Evolutionary conservation across 108 stramenopile genomes (phyloP), one percentile per base, ranked within the genome.

Genomic region (Thalassiosira profunda): DNA sequence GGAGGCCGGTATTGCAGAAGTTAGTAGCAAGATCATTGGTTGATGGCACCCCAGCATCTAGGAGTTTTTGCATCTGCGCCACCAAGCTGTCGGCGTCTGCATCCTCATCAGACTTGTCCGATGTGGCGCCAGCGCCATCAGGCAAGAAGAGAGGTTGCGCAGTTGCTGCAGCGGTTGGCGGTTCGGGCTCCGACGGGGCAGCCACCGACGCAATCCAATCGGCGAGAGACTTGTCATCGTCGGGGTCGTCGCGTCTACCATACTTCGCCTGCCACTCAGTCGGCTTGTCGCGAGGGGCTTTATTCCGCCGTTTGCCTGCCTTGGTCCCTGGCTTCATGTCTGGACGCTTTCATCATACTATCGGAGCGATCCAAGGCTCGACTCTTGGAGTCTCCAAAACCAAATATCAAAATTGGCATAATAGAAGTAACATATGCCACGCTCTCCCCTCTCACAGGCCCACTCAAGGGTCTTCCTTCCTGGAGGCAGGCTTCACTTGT

Each of bases 251-350:
- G 10, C 18, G 20, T 31, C 36, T 34, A 23, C 56, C 56, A 15
- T 58, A 58, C 35, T 58, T 58, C 33, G 38, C 23, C 14, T 36
- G 56, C 56, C 56, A 58, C 56, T 36, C n/a, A n/a, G n/a, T n/a
- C n/a, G n/a, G n/a, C n/a, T n/a, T n/a, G n/a, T n/a, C n/a, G n/a
- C n/a, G n/a, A n/a, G n/a, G n/a, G n/a, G n/a, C n/a, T n/a, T n/a
- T n/a, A n/a, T n/a, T n/a, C n/a, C n/a, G n/a, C n/a, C n/a, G n/a
- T n/a, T n/a, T n/a, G n/a, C n/a, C n/a, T n/a, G n/a, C n/a, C n/a
- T n/a, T n/a, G n/a, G n/a, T n/a, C n/a, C n/a, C n/a, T n/a, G n/a
- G n/a, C n/a, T n/a, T n/a, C n/a, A n/a, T n/a, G n/a, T n/a, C n/a
- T n/a, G n/a, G n/a, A n/a, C n/a, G n/a, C n/a, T n/a, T n/a, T n/a